Base-by-base conservation (phyloP, 31 red algal genomes). In the Porphyra umbilicalis region DNA sequence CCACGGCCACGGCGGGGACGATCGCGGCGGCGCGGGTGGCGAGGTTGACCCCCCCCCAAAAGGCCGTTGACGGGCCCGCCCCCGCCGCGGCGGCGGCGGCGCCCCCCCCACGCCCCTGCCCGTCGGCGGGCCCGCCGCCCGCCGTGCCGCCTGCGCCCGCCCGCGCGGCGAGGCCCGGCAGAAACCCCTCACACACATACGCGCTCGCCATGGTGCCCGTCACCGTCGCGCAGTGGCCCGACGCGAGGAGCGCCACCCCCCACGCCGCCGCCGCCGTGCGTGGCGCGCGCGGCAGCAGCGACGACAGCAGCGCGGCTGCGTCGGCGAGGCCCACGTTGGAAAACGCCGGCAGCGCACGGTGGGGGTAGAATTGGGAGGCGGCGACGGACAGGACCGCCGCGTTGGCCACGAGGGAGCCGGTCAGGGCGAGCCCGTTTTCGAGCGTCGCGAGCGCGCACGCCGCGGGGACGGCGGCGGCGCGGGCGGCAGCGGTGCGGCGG, bases 171-270 rank as follows among this genome's bases (percentile, higher is more conserved):
- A 71, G 13, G 25, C 57, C 57, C 4, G 57, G 57, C 75, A 96
- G 82, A 84, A 99, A 99, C 18, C 97, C 97, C 77, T 99, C 93
- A 81, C 93, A 94, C 10, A 99, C 93, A 14, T 88, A 94, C 85
- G 96, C 94, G 25, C 97, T 93, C 40, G 97, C 97, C 77, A 99
- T 76, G 4, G 91, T 93, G 11, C 97, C 93, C 11, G 91, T 93
- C 2, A 99, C 83, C 5, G 97, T 96, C 10, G 93, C 89, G 7
- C 89, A 90, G 74, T 96, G 97, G 67, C 97, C 97, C 35, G 91
- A 88, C n/a, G 91, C 88, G 18, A 99, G 81, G 35, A 99, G 77
- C 37, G 93, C 97, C 39, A 96, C 79, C 36, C 89, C 97, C 85
- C 93, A 99, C 35, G 88, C 88, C 40, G 88, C 89, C 25, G 91